A percentile compares a stretch with the other conserved stretches of the same genome.
Evolutionary conservation across 2,329 filamentous ascomycete genomes (phyloP).

Genomic region (Diaporthe citri): DNA sequence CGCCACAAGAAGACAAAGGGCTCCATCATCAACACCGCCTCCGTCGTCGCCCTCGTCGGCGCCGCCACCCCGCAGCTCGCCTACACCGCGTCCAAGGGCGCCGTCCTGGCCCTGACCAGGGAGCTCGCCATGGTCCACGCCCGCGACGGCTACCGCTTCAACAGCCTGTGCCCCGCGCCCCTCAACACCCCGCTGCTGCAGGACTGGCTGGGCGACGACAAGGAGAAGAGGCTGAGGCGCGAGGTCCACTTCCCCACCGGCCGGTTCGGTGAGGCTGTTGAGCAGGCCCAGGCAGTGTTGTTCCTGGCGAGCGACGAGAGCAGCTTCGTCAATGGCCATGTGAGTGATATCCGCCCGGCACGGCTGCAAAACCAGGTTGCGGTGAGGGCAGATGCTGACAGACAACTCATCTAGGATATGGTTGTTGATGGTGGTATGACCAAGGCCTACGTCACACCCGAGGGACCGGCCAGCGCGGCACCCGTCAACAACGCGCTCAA

Average conservation of each 20-base stretch:
- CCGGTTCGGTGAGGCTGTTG: conserved; percentile 91
- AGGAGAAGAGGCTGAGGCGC: conserved; percentile 82
- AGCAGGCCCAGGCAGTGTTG: conserved; percentile 90
- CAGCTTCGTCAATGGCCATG: conserved; percentile 83
- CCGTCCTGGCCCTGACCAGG: conserved; percentile 88
- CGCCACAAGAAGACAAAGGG: conserved; percentile 82
- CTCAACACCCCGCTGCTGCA: conserved; percentile 93
- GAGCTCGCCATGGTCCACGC: conserved; percentile 94
- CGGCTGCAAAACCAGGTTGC: background rate
- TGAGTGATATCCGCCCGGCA: background rate
- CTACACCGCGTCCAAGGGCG: conserved; percentile 95
- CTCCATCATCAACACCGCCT: conserved; percentile 93
- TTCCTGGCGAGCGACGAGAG: conserved; percentile 91
- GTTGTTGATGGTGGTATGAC: conserved; percentile 97
- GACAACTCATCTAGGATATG: conserved; percentile 73
- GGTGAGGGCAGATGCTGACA: conserved; percentile 9
- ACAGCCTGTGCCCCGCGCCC: conserved; percentile 89
- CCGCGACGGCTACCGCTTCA: conserved; percentile 89
- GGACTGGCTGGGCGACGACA: conserved; percentile 92
- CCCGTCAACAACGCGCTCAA: conserved; percentile 73
- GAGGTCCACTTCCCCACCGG: conserved; percentile 92
- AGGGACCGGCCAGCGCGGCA: conserved; percentile 66
- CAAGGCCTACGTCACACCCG: conserved; percentile 84
- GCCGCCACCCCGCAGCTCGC: conserved; percentile 90
- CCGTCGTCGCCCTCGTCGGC: conserved; percentile 88